Evolutionary conservation across 1,139 yeast species (phyloP).

Genomic region (Debaryomycetaceae sp.): DNA sequence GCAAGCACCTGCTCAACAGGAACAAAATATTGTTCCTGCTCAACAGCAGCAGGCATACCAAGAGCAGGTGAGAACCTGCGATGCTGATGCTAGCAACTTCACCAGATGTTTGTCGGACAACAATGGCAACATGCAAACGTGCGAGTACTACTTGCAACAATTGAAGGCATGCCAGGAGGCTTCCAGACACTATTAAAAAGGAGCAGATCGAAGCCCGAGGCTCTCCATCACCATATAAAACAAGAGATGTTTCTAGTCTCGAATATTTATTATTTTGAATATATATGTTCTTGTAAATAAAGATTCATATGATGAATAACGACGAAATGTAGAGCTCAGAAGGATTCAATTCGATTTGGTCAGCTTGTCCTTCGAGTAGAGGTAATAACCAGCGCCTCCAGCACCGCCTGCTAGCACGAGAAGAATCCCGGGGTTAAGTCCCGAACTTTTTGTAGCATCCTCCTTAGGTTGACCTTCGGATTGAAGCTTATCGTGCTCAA

Average conservation of each 20-base stretch:
- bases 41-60: conserved; percentile 39
- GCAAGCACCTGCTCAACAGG: conserved; percentile 50
- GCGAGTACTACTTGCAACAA: conserved; percentile 96
- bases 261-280: not conserved
- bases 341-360: not conserved
- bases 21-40: conserved; percentile 36
- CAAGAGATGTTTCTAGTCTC: no score
- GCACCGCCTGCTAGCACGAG: conserved; percentile 19
- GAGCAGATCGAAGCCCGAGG: no score
- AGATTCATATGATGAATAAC: not conserved
- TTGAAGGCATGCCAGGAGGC: conserved; percentile 97
- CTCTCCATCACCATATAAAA: no score
- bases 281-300: not conserved
- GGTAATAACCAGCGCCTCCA: conserved; percentile 22
- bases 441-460: conserved; percentile 3
- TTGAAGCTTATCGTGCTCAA: conserved; percentile 35
- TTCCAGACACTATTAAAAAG: conserved; percentile 63
- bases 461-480: conserved; percentile 12
- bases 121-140: conserved; percentile 91
- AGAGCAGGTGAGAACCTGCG: conserved; percentile 66
- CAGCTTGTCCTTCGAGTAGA: conserved; percentile 4
- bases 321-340: not conserved
- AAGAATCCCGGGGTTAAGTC: conserved; percentile 8
- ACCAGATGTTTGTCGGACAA: conserved; percentile 94
- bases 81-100: conserved; percentile 88